Evolutionary conservation across 2,329 filamentous ascomycete species (phyloP), one percentile per base, ranked within the genome.

Genomic region (Apiospora saccharicola): DNA sequence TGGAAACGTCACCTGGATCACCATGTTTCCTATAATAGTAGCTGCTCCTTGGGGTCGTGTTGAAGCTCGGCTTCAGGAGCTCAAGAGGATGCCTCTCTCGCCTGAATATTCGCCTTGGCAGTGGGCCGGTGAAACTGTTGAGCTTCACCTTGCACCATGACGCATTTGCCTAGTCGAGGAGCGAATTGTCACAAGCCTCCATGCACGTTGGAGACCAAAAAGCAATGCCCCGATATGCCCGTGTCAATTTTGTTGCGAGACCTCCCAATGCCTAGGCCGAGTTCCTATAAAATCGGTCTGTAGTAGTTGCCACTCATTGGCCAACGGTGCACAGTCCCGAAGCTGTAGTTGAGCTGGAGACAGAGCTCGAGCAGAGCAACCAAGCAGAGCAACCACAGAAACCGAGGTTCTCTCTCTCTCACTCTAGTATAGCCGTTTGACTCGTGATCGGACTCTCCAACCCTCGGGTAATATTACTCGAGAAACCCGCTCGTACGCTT

Each of bases 51-150:
- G 30, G 57, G 22, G n/a, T 64, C 41, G 57, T 41, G 57, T 64
- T 64, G 57, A 64, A 64, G 57, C 34, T 22, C 34, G 57, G 34
- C 57, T 34, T n/a, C 57, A 57, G 7, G 37, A 41, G 37, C 37
- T 41, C 37, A 10, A 41, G 68, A 51, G 30, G 30, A 51, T 57
- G 68, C 57, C 57, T 70, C 46, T 70, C n/a, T 30, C 34, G 30
- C 34, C 47, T 68, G 68, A 6, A 44, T 51, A 41, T 44, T 43
- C 22, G 68, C 47, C 68, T 70, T 70, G 68, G 68, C 68, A 70
- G 68, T 70, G 68, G 68, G 49, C 46, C 49, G 46, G 49, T 70
- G 68, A 70, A 70, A 70, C 68, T 70, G 68, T 70, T 70, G 68
- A 53, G 68, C 68, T 43, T 57, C 49, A 69, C 47, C 13, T 64